phyloP scores from a whole-genome alignment of 78 protist species.

The Dictyostelium firmibasis region DNA sequence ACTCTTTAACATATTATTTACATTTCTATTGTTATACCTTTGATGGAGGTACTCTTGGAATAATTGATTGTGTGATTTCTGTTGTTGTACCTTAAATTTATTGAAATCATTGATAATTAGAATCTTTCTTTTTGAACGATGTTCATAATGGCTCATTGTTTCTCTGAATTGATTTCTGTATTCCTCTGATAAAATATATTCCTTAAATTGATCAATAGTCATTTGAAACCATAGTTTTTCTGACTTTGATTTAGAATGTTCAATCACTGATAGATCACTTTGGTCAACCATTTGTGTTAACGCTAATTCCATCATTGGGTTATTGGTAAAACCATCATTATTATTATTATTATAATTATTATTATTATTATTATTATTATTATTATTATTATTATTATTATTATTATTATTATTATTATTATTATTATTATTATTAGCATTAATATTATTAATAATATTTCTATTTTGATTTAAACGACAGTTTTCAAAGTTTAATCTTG shows the following conservation, averaged over 20 bases:
- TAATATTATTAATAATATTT: too few relatives aligned
- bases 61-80: background rate
- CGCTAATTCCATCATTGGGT: background rate
- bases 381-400: too few relatives aligned
- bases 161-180: background rate
- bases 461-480: background rate
- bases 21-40: background rate
- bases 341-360: background rate
- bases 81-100: background rate
- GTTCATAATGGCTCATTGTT: background rate
- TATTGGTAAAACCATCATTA: background rate
- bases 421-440: too few relatives aligned
- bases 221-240: background rate
- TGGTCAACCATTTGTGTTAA: background rate
- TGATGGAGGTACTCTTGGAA: background rate
- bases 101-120: background rate
- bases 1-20: background rate
- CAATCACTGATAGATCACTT: background rate
- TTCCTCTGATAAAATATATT: background rate
- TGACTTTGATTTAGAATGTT: background rate
- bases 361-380: background rate
- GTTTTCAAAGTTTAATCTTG: background rate
- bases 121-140: background rate
- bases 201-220: constrained; percentile 12
- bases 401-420: too few relatives aligned